A percentile compares a stretch with the other conserved stretches of the same genome.
Conservation (phyloP, 2,329 filamentous ascomycete species). For the Hypoxylon sp. region DNA sequence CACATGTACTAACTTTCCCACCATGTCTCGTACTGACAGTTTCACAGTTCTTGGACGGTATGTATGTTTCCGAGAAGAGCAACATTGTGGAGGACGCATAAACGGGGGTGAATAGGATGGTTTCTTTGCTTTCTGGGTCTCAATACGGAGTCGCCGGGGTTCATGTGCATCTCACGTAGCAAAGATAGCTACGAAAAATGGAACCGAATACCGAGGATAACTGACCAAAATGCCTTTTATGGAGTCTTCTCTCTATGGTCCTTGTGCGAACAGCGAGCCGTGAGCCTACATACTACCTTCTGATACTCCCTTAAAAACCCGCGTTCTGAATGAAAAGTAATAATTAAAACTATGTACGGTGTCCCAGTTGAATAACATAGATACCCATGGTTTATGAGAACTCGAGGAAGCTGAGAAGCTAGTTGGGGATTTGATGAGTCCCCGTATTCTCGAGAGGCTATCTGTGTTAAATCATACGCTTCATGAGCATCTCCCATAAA, state of each 20-base stretch:
- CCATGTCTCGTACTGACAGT: slow-evolving; percentile 44
- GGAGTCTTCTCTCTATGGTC: slow-evolving; percentile 17
- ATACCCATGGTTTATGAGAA: not conserved
- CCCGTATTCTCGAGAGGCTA: too few species aligned
- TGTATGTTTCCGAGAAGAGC: slow-evolving; percentile 99
- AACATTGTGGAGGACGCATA: slow-evolving; percentile 85
- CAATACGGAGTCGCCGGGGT: slow-evolving; percentile 73
- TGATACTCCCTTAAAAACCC: not conserved
- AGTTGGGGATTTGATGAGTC: not conserved
- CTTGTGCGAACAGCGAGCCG: slow-evolving; percentile 9
- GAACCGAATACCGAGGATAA: slow-evolving; percentile 54
- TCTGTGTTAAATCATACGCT: too few species aligned
- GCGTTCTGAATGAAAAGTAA: not conserved
- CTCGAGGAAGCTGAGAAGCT: not conserved
- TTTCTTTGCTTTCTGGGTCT: slow-evolving; percentile 74
- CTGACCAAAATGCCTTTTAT: slow-evolving; percentile 47
- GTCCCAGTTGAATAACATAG: not conserved
- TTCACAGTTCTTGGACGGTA: slow-evolving; percentile 95
- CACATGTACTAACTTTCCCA: not conserved
- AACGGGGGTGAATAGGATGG: slow-evolving; percentile 60
- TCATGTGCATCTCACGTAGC: slow-evolving; percentile 75
- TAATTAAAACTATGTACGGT: not conserved
- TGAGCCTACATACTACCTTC: slow-evolving; percentile 4
- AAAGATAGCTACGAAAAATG: slow-evolving; percentile 56
- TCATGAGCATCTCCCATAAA: too few species aligned